Evolutionary conservation across 345 rosid species (phyloP).

Genomic region (Linum trigynum): DNA sequence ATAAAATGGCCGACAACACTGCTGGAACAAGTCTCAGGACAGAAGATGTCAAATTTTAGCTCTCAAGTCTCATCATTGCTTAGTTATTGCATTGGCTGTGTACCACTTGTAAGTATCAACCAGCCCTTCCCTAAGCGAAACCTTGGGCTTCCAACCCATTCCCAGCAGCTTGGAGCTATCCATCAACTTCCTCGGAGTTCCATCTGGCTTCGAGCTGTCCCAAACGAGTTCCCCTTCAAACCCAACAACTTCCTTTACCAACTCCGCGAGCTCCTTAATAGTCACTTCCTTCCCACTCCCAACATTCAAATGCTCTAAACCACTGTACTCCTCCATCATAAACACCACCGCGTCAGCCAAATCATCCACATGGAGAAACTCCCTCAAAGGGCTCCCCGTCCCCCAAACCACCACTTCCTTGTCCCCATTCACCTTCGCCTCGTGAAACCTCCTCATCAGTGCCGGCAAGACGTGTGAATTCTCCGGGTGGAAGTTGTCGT

Average conservation of each 20-base stretch:
- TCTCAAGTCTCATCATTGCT: constrained; percentile 4
- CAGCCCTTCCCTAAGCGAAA: constrained; percentile 69
- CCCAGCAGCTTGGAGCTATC: constrained; percentile 70
- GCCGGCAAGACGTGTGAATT: constrained; percentile 95
- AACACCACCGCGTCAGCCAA: constrained; percentile 81
- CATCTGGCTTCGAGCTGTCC: constrained; percentile 81
- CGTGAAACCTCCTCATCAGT: constrained; percentile 77
- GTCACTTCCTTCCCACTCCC: constrained; percentile 92
- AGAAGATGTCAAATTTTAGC: no score
- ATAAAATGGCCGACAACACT: no score
- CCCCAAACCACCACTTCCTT: constrained; percentile 98
- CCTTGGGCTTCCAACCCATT: constrained; percentile 76
- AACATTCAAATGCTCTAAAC: constrained; percentile 72
- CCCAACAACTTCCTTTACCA: constrained; percentile 85
- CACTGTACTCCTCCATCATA: constrained; percentile 70
- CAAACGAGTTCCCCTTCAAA: constrained; percentile 76
- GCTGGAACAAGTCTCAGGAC: no score
- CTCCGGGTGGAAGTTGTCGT: constrained; percentile 86
- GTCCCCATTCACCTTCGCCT: constrained; percentile 58
- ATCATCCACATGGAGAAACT: constrained; percentile 93
- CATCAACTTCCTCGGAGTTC: constrained; percentile 95
- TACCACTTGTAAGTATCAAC: constrained; percentile 82
- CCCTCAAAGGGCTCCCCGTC: constrained; percentile 81
- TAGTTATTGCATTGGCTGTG: constrained; percentile 45
- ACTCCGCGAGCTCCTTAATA: constrained; percentile 83